These are phyloP conservation scores for Spongospora subterranea DNA, from an alignment of 208 protist genomes.

Conservation along the genomic window DNA sequence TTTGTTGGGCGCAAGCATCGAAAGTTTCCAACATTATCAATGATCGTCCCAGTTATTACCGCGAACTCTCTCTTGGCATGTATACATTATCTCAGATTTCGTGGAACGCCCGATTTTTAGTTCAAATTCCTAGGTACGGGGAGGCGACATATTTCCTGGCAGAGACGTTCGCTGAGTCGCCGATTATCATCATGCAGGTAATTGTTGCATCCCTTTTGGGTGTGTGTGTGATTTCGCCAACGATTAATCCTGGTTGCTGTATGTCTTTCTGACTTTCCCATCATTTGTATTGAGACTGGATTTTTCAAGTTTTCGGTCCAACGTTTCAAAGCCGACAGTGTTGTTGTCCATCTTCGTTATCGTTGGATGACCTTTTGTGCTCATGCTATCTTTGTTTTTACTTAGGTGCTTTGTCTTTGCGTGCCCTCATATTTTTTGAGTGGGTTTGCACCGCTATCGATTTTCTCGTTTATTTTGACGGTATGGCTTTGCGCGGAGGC, in stretches of 20 bases:
- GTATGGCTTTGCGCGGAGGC: not conserved
- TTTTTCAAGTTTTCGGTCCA: too few relatives aligned
- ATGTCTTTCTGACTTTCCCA: too few relatives aligned
- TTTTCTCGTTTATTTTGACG: not conserved
- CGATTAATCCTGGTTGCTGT: too few relatives aligned
- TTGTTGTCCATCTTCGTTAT: too few relatives aligned
- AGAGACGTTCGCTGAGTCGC: not conserved
- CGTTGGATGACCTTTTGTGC: too few relatives aligned
- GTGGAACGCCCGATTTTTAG: not conserved
- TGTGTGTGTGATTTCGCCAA: not conserved
- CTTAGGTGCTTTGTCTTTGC: not conserved
- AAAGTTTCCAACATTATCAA: conserved; percentile 53
- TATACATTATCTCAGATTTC: not conserved
- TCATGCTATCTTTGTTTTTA: too few relatives aligned
- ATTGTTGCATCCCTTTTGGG: not conserved
- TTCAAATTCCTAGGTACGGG: conserved; percentile 17
- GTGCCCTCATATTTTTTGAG: not conserved
- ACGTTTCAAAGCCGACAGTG: too few relatives aligned
- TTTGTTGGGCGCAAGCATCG: not conserved
- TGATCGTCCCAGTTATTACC: conserved; percentile 18
- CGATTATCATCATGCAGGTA: conserved; percentile 30
- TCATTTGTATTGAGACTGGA: too few relatives aligned
- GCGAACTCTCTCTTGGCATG: conserved; percentile 9
- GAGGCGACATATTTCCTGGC: conserved; percentile 21
- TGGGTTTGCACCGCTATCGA: not conserved